Evolutionary conservation across 164 flowering plant genomes (phyloP), one percentile per base, ranked within the genome.

Genomic region (Umbilicus rupestris): DNA sequence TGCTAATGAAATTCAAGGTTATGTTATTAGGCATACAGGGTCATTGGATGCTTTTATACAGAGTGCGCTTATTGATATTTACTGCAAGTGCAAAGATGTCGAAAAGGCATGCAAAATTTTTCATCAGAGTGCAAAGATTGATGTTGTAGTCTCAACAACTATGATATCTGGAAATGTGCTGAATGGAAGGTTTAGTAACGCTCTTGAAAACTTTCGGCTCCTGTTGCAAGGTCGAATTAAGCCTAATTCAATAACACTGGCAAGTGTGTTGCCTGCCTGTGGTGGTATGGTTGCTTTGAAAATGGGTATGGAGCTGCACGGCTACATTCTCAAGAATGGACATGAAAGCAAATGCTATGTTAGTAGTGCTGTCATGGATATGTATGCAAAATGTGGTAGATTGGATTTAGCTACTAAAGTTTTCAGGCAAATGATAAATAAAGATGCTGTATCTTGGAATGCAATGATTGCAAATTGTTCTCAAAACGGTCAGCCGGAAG

Each of bases 361-460:
- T 7, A 87, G 78, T 35, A 83, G 88, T 75, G 87, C 96, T 30
- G 64, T 90, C 11, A 67, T 71, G 20, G 90, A 88, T 69, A 88
- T 90, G 93, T 88, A 92, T 74, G 87, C 97, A 28, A 93, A 93
- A 78, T 93, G 96, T 81, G 97, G 97, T 70, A 81, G 84, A 71
- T 62, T 90, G 75, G 92, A 88, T 74, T 76, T 86, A 52, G 82
- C 88, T 66, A 69, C 57, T 60, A 52, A 64, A n/a, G 49, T 79
- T 68, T 93, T 93, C 58, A 17, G 16, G 11, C 71, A 78, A 60
- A 73, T 81, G 68, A 19, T 74, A 29, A 81, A 81, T 57, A 82
- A 68, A 64, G 97, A 91, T 77, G 71, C 78, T 42, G 75, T 89
- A 29, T 79, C 79, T 42, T 91, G 96, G 96, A 91, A 91, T 74